Conservation (phyloP, 1,284 basidiomycete species). For the Cutaneotrichosporon arboriforme region DNA sequence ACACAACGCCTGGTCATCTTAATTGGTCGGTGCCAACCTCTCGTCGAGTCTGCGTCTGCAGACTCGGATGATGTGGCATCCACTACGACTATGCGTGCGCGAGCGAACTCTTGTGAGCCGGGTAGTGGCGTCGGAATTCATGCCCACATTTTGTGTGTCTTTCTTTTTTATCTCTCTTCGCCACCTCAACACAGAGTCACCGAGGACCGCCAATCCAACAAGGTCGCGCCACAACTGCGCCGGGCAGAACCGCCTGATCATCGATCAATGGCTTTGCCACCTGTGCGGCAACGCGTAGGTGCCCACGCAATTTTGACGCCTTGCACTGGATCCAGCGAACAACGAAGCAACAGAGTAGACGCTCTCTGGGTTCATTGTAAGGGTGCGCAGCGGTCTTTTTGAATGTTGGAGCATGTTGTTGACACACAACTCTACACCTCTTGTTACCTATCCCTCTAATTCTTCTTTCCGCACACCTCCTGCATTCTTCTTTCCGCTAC, state of each 20-base stretch:
- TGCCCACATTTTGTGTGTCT: not conserved
- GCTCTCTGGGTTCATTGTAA: conserved; percentile 16
- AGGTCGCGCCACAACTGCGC: not conserved
- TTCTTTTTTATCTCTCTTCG: no score
- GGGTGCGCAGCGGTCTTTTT: conserved; percentile 17
- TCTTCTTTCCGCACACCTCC: conserved; percentile 9
- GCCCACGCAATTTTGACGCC: not conserved
- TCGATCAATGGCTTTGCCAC: not conserved
- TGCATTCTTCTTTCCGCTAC: conserved; percentile 6
- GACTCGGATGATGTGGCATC: conserved; percentile 8
- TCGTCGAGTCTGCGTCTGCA: conserved; percentile 14
- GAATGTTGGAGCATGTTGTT: conserved; percentile 19
- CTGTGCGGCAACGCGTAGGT: no score
- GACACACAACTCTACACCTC: conserved; percentile 15
- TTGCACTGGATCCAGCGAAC: conserved; percentile 8
- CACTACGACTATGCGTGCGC: conserved; percentile 15
- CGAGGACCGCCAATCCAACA: not conserved
- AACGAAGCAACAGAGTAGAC: not conserved
- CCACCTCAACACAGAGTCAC: not conserved
- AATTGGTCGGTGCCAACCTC: conserved; percentile 5
- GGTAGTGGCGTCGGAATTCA: conserved; percentile 25
- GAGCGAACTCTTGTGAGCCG: conserved; percentile 19
- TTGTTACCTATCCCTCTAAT: conserved; percentile 2
- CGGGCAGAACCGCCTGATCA: not conserved
- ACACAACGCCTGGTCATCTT: conserved; percentile 12